Percentiles rank a stretch among this genome's conserved stretches.
Conservation (phyloP, 2,329 filamentous ascomycete genomes). For the Colletotrichum australisinense region DNA sequence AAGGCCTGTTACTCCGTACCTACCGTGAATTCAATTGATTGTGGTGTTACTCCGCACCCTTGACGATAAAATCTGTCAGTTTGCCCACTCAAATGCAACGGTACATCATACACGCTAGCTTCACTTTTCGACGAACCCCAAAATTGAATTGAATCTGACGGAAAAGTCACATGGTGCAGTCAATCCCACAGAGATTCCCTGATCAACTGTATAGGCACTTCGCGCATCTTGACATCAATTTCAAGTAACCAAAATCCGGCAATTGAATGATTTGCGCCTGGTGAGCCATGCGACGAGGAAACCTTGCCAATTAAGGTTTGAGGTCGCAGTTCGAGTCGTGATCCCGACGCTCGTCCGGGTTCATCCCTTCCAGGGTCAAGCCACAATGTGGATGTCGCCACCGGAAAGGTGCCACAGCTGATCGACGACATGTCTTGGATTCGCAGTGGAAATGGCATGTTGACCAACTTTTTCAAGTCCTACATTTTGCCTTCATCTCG, state of each 20-base stretch:
- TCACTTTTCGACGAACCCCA: neutral
- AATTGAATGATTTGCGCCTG: neutral
- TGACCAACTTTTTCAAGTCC: neutral
- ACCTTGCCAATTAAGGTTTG: conserved; percentile 17
- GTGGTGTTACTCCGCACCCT: too few relatives aligned
- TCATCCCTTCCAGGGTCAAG: conserved; percentile 28
- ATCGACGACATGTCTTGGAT: conserved; percentile 29
- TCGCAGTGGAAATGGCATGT: neutral
- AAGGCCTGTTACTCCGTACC: neutral
- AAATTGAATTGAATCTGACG: neutral
- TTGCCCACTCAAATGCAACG: neutral
- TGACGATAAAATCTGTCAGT: neutral
- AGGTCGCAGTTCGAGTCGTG: neutral
- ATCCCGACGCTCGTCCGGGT: conserved; percentile 1
- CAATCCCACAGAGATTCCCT: neutral
- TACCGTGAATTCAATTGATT: neutral
- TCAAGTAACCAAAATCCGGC: neutral
- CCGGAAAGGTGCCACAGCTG: conserved; percentile 23
- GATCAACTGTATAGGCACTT: neutral
- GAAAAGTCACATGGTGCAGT: neutral
- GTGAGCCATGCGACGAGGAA: neutral
- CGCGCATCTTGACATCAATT: neutral
- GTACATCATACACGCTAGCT: neutral
- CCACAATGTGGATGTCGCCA: conserved; percentile 32
- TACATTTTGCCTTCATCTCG: neutral